Evolutionary conservation across 192 early-diverging fungal genomes (phyloP).

Genomic region (Piromyces finnis): DNA sequence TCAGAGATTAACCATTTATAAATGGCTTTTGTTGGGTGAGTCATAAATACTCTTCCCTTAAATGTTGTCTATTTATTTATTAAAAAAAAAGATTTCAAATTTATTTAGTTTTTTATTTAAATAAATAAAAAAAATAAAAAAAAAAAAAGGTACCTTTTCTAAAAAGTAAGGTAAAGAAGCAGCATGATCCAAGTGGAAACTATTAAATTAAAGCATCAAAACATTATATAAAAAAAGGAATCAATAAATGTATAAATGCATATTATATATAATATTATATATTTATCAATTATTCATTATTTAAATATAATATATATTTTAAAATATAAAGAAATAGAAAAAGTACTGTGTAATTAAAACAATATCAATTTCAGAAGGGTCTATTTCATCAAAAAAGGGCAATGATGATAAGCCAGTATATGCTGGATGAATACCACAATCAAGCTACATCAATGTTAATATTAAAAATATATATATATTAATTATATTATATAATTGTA

Average conservation of each 20-base stretch:
- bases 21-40: constrained; percentile 95
- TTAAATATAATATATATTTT: not conserved
- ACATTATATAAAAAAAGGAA: not conserved
- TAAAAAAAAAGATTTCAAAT: too few species aligned
- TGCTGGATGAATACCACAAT: constrained; percentile 92
- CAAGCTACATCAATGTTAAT: constrained; percentile 33
- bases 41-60: constrained; percentile 95
- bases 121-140: too few species aligned
- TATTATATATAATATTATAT: not conserved
- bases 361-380: constrained; percentile 71
- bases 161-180: constrained; percentile 90
- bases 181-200: constrained; percentile 95
- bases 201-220: too few species aligned
- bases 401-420: constrained; percentile 74
- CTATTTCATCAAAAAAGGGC: constrained; percentile 89
- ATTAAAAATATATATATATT: not conserved
- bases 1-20: constrained; percentile 91
- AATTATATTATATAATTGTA: constrained; percentile 2
- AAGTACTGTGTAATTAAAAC: constrained; percentile 83
- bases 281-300: not conserved
- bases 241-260: not conserved
- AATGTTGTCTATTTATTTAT: constrained; percentile 56
- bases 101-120: too few species aligned
- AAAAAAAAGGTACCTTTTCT: constrained; percentile 80
- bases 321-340: not conserved